These are phyloP conservation scores for Thermochaetoides thermophila DNA, from an alignment of 495 filamentous ascomycete species.

Conservation along the genomic window DNA sequence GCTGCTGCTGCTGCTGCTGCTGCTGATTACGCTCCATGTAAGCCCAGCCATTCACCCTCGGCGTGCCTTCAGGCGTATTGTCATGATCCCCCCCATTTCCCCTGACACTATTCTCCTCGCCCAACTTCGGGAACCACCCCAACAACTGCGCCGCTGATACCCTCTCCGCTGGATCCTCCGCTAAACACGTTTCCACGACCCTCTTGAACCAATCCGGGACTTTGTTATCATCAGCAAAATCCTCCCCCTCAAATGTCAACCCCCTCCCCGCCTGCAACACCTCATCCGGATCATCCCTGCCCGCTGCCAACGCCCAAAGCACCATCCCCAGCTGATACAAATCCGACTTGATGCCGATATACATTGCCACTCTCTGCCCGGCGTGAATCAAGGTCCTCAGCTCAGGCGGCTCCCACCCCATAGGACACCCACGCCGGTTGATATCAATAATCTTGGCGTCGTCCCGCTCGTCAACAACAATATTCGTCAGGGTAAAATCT, in stretches of 20 bases:
- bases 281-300: conserved; percentile 85
- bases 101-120: no score
- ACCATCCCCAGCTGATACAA: conserved; percentile 95
- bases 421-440: conserved; percentile 87
- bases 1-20: no score
- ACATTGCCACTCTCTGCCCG: conserved; percentile 90
- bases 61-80: no score
- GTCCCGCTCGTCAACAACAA: conserved; percentile 74
- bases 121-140: no score
- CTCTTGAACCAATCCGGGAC: conserved; percentile 30
- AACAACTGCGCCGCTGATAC: no score
- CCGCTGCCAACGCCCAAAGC: conserved; percentile 77
- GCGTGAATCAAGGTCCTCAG: conserved; percentile 75
- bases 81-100: no score
- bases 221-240: no score
- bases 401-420: conserved; percentile 96
- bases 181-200: conserved; percentile 29
- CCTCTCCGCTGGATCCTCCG: no score
- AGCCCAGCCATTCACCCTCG: no score
- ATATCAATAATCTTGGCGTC: conserved; percentile 97
- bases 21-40: no score
- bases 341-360: conserved; percentile 96
- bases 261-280: no score
- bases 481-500: conserved; percentile 94
- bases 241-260: no score